Percentiles rank a stretch among this genome's conserved stretches.
These are phyloP conservation scores for Petunia hybrid DNA, from an alignment of 305 asterid species.

Conservation along the genomic window DNA sequence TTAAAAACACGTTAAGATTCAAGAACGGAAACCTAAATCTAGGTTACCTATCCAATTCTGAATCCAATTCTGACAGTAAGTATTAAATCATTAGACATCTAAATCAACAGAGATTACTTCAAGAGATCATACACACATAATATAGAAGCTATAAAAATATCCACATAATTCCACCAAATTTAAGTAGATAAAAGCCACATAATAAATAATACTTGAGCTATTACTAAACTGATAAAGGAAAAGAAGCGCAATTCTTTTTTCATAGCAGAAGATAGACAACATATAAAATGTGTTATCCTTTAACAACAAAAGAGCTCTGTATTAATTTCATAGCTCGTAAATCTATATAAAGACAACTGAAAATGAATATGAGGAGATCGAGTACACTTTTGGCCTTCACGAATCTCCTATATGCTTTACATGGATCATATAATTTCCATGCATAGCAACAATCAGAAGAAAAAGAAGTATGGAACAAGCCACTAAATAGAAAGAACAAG, in stretches of 20 bases:
- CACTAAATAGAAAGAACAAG: background rate
- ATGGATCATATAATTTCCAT: constrained; percentile 10
- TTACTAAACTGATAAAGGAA: constrained; percentile 5
- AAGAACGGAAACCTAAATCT: background rate
- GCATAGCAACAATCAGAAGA: background rate
- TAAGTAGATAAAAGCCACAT: constrained; percentile 7
- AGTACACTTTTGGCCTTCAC: background rate
- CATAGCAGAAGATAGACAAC: constrained; percentile 2
- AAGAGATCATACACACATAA: background rate
- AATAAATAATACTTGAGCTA: background rate
- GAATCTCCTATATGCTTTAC: constrained; percentile 9
- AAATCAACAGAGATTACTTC: constrained; percentile 23
- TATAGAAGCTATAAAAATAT: background rate
- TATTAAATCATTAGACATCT: background rate
- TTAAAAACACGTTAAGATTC: background rate
- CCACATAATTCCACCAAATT: constrained; percentile 19
- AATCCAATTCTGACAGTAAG: background rate
- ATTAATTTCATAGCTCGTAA: background rate
- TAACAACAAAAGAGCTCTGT: constrained; percentile 10
- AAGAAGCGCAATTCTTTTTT: background rate
- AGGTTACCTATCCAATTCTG: background rate
- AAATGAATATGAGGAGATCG: constrained; percentile 23
- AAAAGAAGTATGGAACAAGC: background rate
- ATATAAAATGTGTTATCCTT: background rate
- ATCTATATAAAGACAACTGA: background rate